phyloP scores from a whole-genome alignment of 192 early-diverging fungal species.

The Mortierella alpina region DNA sequence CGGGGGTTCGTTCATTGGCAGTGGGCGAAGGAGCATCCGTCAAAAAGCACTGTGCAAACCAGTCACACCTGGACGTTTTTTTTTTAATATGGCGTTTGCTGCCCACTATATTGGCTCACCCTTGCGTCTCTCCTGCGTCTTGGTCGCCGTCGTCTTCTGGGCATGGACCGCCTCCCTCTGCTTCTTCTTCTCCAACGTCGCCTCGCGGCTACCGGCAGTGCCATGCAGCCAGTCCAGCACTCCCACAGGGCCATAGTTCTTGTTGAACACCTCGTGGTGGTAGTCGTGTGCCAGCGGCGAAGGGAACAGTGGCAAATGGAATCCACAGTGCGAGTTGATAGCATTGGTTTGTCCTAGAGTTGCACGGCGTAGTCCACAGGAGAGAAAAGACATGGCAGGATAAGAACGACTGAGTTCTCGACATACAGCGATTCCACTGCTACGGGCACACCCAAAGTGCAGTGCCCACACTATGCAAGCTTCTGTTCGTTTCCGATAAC shows the following conservation, averaged over 20 bases:
- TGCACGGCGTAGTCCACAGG: not conserved
- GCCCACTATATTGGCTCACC: not conserved
- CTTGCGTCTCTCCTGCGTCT: constrained; percentile 1
- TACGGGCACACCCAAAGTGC: not conserved
- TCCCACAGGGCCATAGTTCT: constrained; percentile 64
- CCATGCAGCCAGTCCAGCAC: constrained; percentile 47
- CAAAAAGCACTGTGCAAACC: too few species aligned
- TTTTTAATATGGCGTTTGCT: not conserved
- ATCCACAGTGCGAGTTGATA: constrained; percentile 81
- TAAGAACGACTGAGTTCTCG: not conserved
- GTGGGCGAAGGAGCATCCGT: too few species aligned
- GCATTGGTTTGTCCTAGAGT: constrained; percentile 60
- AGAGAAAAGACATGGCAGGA: not conserved
- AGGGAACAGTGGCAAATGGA: constrained; percentile 79
- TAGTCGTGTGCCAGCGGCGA: constrained; percentile 77
- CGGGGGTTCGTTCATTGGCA: too few species aligned
- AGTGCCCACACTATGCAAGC: not conserved
- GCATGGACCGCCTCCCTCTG: constrained; percentile 15
- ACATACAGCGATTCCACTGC: not conserved
- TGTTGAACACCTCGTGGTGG: constrained; percentile 75
- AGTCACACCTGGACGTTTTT: not conserved
- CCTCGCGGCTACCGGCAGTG: constrained; percentile 33
- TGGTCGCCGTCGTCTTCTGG: constrained; percentile 6
- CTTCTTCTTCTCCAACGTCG: constrained; percentile 40
- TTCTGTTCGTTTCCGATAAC: not conserved